Evolutionary conservation across 805 yeast genomes (phyloP), one percentile per base, ranked within the genome.

Genomic region (Candida qinlingensis): DNA sequence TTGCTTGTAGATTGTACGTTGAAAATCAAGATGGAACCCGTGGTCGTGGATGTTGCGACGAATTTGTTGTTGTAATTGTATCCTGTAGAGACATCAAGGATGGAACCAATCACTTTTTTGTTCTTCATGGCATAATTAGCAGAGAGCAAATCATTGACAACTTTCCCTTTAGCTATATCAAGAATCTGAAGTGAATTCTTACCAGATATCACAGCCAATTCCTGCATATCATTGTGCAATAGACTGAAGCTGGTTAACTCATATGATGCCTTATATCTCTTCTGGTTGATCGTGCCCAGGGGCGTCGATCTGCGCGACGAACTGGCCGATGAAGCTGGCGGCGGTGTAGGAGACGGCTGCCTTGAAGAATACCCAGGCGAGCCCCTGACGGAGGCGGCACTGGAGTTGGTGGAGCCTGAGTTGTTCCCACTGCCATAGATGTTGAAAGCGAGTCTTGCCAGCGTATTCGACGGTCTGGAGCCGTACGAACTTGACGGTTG

Each of bases 381-480:
- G 8, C 45, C 7, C 52, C 54, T 37, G 40, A 37, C 13, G 36
- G 60, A 55, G 28, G 52, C 8, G n/a, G 27, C 30, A 19, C 37
- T 38, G 11, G 43, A 35, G 10, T 28, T 42, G 4, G 37, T 26
- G 8, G 49, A 44, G 48, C 59, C 51, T 50, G 55, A 5, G 54
- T 53, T 33, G 57, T 37, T 47, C 35, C 31, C 34, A 36, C 40
- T 35, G 51, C 29, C 84, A 61, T 80, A 80, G 36, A 80, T 77
- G 55, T 79, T 76, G 67, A 77, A 80, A 0, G 85, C 84, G 62
- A 80, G 73, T 41, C 81, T 69, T 5, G 84, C 79, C 50, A 78
- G 63, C 0, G 62, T 53, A 44, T 57, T 59, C 4, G 60, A 53
- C 4, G 61, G 63, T 44, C 62, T 34, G 6, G 61, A 52, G 11